A percentile compares a stretch with the other conserved stretches of the same genome.
phyloP scores from a whole-genome alignment of 495 filamentous ascomycete species.

The Daldinia concentrica region DNA sequence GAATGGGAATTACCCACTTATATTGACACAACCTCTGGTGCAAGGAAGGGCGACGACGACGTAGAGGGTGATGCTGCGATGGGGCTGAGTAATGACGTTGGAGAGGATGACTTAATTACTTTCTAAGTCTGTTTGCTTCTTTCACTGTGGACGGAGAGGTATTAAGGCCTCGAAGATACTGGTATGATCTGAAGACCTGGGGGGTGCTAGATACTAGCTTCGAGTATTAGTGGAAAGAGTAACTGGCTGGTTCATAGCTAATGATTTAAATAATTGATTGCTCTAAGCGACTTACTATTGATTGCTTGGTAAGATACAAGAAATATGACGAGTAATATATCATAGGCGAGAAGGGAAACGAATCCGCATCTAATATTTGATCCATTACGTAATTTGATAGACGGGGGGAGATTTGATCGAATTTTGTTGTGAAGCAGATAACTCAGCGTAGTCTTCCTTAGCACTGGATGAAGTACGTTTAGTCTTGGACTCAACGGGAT shows the following conservation, averaged over 20 bases:
- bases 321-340: too few relatives aligned
- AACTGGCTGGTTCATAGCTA: background rate
- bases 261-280: background rate
- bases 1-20: conserved; percentile 25
- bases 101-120: background rate
- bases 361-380: too few relatives aligned
- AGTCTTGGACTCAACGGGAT: too few relatives aligned
- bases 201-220: background rate
- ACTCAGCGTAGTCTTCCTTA: too few relatives aligned
- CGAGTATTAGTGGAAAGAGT: background rate
- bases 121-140: background rate
- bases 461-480: too few relatives aligned
- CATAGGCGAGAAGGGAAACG: too few relatives aligned
- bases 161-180: background rate
- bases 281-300: background rate
- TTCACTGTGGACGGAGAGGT: background rate
- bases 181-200: background rate
- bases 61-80: background rate
- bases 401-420: too few relatives aligned
- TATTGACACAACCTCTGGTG: background rate
- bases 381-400: too few relatives aligned
- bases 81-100: too few relatives aligned
- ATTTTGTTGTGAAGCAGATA: too few relatives aligned
- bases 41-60: too few relatives aligned
- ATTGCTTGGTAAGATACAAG: background rate